phyloP scores from a whole-genome alignment of 2,329 filamentous ascomycete genomes.

The Fusarium papillatum region DNA sequence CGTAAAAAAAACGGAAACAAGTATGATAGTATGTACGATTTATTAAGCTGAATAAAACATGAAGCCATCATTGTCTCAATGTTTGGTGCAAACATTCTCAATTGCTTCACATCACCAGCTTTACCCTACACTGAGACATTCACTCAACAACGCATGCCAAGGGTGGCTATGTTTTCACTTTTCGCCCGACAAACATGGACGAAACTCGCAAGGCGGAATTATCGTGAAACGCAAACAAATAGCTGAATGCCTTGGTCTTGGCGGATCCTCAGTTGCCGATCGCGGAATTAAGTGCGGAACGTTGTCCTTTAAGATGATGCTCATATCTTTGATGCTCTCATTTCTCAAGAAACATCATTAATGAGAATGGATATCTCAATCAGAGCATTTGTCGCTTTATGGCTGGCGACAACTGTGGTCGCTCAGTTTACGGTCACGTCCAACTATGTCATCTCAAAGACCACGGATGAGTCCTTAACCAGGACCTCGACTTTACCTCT shows the following conservation, averaged over 20 bases:
- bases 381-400: neutral
- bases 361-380: neutral
- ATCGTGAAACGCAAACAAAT: neutral
- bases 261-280: neutral
- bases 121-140: neutral
- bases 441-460: slow-evolving; percentile 23
- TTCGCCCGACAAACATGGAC: neutral
- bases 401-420: slow-evolving; percentile 4
- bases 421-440: slow-evolving; percentile 34
- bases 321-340: neutral
- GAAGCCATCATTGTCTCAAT: neutral
- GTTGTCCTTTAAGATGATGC: neutral
- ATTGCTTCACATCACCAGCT: no score
- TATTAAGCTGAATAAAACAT: neutral
- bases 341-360: neutral
- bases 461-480: slow-evolving; percentile 13
- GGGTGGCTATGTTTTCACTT: neutral
- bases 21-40: neutral
- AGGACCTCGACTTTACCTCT: slow-evolving; percentile 18
- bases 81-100: neutral
- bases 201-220: neutral
- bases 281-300: neutral
- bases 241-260: neutral
- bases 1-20: neutral
- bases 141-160: neutral